These are phyloP conservation scores for Hyaloperonospora brassicae DNA, from an alignment of 352 stramenopile genomes.

Conservation along the genomic window DNA sequence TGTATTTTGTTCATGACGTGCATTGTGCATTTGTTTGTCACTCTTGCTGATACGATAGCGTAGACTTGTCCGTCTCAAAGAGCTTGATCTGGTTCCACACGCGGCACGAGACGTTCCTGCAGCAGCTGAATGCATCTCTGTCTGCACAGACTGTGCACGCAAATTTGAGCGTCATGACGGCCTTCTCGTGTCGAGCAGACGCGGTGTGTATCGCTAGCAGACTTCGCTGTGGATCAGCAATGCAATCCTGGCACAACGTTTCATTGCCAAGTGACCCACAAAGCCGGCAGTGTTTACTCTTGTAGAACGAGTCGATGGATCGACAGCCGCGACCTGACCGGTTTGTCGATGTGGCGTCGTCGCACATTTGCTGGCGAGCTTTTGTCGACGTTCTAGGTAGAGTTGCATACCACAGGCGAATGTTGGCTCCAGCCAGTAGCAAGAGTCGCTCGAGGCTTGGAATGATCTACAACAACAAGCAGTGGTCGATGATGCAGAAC, in stretches of 20 bases:
- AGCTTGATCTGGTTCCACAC: conserved; percentile 63
- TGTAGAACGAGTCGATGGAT: conserved; percentile 80
- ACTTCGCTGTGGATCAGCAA: conserved; percentile 50
- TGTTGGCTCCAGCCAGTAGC: conserved; percentile 67
- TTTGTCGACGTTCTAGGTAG: conserved; percentile 54
- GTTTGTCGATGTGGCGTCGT: conserved; percentile 8
- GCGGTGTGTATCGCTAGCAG: conserved; percentile 49
- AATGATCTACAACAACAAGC: conserved; percentile 38
- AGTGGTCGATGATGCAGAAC: conserved; percentile 1
- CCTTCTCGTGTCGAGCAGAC: conserved; percentile 34
- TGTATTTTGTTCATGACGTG: not conserved
- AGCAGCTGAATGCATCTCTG: conserved; percentile 37
- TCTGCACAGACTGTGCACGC: conserved; percentile 48
- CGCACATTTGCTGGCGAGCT: conserved; percentile 33
- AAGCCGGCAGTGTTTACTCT: conserved; percentile 72
- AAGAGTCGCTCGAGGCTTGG: conserved; percentile 82
- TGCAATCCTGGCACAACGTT: conserved; percentile 47
- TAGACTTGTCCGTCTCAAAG: conserved; percentile 30
- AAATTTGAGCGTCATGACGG: conserved; percentile 27
- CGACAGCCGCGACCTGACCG: conserved; percentile 21
- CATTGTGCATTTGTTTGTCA: conserved; percentile 1
- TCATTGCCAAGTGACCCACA: conserved; percentile 57
- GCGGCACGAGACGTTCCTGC: conserved; percentile 46
- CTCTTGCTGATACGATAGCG: conserved; percentile 25
- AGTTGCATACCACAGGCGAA: conserved; percentile 62